phyloP scores from a whole-genome alignment of 768 basidiomycete genomes.

The Postia placenta region DNA sequence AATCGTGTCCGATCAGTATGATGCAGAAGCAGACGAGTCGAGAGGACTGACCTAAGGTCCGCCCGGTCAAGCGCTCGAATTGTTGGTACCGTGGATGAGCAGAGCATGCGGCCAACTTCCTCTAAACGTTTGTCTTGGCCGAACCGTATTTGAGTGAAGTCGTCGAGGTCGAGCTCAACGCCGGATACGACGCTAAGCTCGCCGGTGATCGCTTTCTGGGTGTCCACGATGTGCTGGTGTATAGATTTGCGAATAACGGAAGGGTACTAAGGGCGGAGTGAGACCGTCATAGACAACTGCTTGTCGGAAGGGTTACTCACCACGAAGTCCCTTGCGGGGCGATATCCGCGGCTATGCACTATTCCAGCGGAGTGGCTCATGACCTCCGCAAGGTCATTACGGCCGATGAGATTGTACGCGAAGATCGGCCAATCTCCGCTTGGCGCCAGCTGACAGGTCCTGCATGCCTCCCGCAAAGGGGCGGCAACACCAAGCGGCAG shows the following conservation, averaged over 20 bases:
- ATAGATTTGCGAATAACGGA: slow-evolving; percentile 45
- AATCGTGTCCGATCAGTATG: neutral
- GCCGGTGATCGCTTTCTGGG: slow-evolving; percentile 41
- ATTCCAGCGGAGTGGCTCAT: slow-evolving; percentile 42
- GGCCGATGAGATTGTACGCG: slow-evolving; percentile 63
- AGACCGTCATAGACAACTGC: neutral
- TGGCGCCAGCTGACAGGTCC: slow-evolving; percentile 77
- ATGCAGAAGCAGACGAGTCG: neutral
- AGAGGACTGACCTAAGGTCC: slow-evolving; percentile 51
- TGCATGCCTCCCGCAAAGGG: slow-evolving; percentile 79
- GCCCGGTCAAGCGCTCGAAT: slow-evolving; percentile 62
- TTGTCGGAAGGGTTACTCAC: slow-evolving; percentile 32
- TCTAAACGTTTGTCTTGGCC: slow-evolving; percentile 85
- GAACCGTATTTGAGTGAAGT: slow-evolving; percentile 81
- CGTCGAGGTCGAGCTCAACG: slow-evolving; percentile 65
- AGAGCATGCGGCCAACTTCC: slow-evolving; percentile 88
- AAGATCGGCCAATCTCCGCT: slow-evolving; percentile 66
- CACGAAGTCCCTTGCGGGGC: slow-evolving; percentile 49
- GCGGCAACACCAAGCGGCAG: slow-evolving; percentile 68
- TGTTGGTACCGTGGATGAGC: slow-evolving; percentile 65
- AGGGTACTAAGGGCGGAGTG: slow-evolving; percentile 38
- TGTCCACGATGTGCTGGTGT: slow-evolving; percentile 42
- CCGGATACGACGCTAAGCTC: slow-evolving; percentile 59
- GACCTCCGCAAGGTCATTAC: slow-evolving; percentile 69
- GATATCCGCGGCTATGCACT: slow-evolving; percentile 48